Percentiles rank a stretch among this genome's conserved stretches.
Evolutionary conservation across 345 rosid species (phyloP).

Genomic region (Gossypium turneri): DNA sequence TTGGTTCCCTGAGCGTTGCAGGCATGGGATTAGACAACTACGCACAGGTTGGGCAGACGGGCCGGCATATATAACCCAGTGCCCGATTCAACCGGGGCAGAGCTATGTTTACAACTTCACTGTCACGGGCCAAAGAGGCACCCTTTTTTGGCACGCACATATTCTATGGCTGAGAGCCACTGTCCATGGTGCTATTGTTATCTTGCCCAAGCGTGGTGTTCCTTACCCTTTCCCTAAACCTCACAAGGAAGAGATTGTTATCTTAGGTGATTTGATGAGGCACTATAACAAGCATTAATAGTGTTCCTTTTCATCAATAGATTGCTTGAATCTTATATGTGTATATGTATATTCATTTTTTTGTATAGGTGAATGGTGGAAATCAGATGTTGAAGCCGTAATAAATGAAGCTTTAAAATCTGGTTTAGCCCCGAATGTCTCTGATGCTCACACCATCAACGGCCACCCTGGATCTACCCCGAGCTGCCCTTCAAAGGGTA

Average conservation of each 20-base stretch:
- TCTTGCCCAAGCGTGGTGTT: slow-evolving; percentile 73
- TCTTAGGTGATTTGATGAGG: slow-evolving; percentile 38
- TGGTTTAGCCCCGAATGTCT: slow-evolving; percentile 76
- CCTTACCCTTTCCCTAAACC: slow-evolving; percentile 90
- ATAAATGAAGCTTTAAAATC: slow-evolving; percentile 65
- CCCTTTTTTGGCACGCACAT: slow-evolving; percentile 84
- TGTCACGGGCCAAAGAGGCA: slow-evolving; percentile 74
- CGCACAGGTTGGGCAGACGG: slow-evolving; percentile 90
- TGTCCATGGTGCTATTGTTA: slow-evolving; percentile 75
- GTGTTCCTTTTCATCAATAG: neutral
- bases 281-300: neutral
- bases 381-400: slow-evolving; percentile 76
- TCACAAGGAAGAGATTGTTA: slow-evolving; percentile 45
- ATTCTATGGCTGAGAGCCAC: slow-evolving; percentile 92
- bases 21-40: slow-evolving; percentile 83
- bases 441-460: slow-evolving; percentile 88
- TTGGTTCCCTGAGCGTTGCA: slow-evolving; percentile 11
- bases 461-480: slow-evolving; percentile 62
- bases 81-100: slow-evolving; percentile 80
- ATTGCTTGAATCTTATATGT: neutral
- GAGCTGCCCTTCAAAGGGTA: slow-evolving; percentile 51
- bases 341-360: neutral
- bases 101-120: slow-evolving; percentile 69
- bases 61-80: slow-evolving; percentile 87
- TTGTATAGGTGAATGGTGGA: slow-evolving; percentile 86